phyloP scores from a whole-genome alignment of 441 rosid genomes.

The Aquilaria agallochum region DNA sequence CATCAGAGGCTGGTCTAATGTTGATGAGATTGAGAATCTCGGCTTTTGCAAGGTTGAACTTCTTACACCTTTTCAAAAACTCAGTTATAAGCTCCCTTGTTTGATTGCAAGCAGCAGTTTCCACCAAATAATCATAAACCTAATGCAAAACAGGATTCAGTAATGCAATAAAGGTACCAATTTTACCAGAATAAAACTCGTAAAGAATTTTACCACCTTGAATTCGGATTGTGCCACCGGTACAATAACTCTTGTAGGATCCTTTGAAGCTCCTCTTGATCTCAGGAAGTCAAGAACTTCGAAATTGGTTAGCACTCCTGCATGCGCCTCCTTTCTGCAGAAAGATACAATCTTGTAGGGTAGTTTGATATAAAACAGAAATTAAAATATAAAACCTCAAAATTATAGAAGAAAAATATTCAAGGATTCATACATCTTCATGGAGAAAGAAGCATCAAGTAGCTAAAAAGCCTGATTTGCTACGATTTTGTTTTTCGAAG shows the following conservation, averaged over 20 bases:
- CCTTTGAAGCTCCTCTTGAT: conserved; percentile 78
- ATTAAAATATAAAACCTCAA: too few species aligned
- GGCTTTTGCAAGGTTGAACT: conserved; percentile 65
- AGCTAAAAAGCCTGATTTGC: too few species aligned
- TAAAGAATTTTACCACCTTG: conserved; percentile 35
- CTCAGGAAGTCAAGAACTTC: conserved; percentile 64
- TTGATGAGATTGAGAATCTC: conserved; percentile 80
- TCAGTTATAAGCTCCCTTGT: conserved; percentile 47
- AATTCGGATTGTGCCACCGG: conserved; percentile 60
- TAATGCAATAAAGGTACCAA: background rate
- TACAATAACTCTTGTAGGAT: conserved; percentile 57
- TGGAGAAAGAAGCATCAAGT: too few species aligned
- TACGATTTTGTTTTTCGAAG: too few species aligned
- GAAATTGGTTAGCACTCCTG: conserved; percentile 70
- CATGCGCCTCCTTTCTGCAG: conserved; percentile 65
- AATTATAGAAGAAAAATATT: too few species aligned
- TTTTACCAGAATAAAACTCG: background rate
- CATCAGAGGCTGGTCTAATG: conserved; percentile 45
- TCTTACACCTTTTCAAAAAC: conserved; percentile 49
- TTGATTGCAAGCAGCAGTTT: conserved; percentile 54
- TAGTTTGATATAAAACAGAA: too few species aligned
- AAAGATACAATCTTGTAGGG: background rate
- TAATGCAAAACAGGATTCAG: conserved; percentile 17
- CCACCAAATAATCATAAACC: conserved; percentile 77
- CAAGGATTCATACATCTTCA: too few species aligned